These are phyloP conservation scores for Paragyromitra xinjiangensis DNA, from an alignment of 495 filamentous ascomycete genomes.

Conservation along the genomic window DNA sequence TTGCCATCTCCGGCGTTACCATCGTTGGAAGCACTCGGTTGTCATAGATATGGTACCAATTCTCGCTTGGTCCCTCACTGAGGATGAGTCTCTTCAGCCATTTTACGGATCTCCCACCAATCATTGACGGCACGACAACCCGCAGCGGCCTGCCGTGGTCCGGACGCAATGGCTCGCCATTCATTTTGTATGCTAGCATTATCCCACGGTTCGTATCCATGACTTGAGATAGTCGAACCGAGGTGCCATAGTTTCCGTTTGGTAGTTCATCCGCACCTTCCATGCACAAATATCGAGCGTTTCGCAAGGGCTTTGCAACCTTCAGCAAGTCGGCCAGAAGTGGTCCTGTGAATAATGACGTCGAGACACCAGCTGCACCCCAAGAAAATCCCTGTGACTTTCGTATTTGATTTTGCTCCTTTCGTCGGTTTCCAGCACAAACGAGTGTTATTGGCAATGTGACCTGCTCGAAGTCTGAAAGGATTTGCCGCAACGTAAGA, in stretches of 20 bases:
- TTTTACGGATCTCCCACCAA: conserved; percentile 93
- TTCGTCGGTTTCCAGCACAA: conserved; percentile 91
- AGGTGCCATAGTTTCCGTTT: conserved; percentile 91
- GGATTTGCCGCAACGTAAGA: conserved; percentile 76
- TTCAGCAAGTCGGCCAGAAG: conserved; percentile 76
- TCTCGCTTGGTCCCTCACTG: conserved; percentile 81
- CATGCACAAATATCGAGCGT: conserved; percentile 88
- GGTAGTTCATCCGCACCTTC: conserved; percentile 90
- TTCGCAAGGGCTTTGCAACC: conserved; percentile 72
- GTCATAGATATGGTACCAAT: conserved; percentile 97
- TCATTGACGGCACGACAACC: conserved; percentile 89
- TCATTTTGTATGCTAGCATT: conserved; percentile 93
- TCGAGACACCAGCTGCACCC: conserved; percentile 90
- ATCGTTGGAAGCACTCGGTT: conserved; percentile 91
- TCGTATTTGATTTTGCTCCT: conserved; percentile 91
- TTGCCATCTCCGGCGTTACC: conserved; percentile 83
- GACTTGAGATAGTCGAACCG: conserved; percentile 86
- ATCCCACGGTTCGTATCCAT: conserved; percentile 86
- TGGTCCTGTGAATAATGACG: conserved; percentile 88
- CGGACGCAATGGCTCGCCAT: conserved; percentile 81
- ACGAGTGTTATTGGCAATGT: conserved; percentile 90
- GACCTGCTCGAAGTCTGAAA: conserved; percentile 80
- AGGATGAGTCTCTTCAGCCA: conserved; percentile 89
- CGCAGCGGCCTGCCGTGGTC: conserved; percentile 90
- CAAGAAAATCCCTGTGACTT: conserved; percentile 97